These are phyloP conservation scores for Yueomyces sp. DNA, from an alignment of 805 yeast genomes.

Conservation along the genomic window DNA sequence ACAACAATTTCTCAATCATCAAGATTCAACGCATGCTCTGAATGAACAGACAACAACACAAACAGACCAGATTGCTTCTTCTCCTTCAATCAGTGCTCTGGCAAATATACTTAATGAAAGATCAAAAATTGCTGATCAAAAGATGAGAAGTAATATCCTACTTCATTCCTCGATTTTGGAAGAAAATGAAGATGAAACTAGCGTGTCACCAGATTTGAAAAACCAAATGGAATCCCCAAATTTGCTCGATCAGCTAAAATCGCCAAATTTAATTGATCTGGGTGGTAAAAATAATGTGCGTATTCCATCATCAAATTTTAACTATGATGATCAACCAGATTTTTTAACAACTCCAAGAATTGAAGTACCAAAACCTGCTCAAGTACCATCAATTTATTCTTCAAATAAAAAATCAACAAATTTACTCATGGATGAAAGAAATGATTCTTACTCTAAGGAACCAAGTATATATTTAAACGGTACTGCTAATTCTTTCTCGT, in stretches of 20 bases:
- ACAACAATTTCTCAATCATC: background rate
- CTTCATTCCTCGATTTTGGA: constrained; percentile 10
- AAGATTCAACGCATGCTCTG: background rate
- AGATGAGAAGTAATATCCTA: constrained; percentile 7
- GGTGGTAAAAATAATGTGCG: constrained; percentile 14
- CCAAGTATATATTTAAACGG: background rate
- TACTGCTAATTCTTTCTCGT: background rate
- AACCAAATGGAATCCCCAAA: background rate
- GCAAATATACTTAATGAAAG: constrained; percentile 29
- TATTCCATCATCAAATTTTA: background rate
- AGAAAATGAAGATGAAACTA: constrained; percentile 12
- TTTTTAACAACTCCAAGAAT: constrained; percentile 18
- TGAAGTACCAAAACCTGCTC: constrained; percentile 1
- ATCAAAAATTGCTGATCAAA: constrained; percentile 19
- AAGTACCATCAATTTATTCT: background rate
- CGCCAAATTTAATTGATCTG: constrained; percentile 28
- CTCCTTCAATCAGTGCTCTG: constrained; percentile 32
- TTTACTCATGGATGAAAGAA: background rate
- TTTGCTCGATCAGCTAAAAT: background rate
- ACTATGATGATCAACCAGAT: constrained; percentile 16
- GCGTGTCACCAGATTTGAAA: background rate
- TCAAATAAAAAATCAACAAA: background rate
- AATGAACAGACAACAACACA: constrained; percentile 1
- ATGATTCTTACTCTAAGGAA: background rate
- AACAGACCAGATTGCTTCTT: constrained; percentile 28